Base-by-base conservation (phyloP, 1,284 basidiomycete genomes). In the Kalmanozyma brasiliensis region DNA sequence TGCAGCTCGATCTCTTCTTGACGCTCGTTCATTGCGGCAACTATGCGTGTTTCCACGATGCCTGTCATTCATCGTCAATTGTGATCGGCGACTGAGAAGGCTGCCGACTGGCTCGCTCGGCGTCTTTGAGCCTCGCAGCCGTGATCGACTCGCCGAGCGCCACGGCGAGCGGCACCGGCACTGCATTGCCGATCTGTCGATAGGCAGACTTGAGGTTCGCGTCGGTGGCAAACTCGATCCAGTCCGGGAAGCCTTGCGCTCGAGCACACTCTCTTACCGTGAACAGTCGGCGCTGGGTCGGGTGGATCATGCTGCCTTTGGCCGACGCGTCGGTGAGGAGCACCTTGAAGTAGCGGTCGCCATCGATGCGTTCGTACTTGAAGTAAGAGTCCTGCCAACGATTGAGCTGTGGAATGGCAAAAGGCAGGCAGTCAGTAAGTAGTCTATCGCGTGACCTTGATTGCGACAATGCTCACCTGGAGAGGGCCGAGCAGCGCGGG, bases 121-220 rank as follows among this genome's bases (percentile, higher is more conserved):
- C 3, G 46, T 58, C 41, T 17, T 30, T 23, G 49, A 59, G 38
- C 14, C 55, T 37, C 14, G 65, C 65, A 23, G 33, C 47, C 8
- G 40, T 45, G 14, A 68, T 4, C 2, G 55, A 47, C 6, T 35
- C 42, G 17, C 59, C 65, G 2, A 63, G 8, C 0, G 58, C 59
- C 10, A 49, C 41, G 4, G 53, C 46, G 1, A 71, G 58, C 0
- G 68, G 68, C 0, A 71, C 37, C 1, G 63, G 51, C 0, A 71
- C 68, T 4, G 63, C 63, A 37, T 71, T 71, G 7, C 68, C 68
- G 11, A 71, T 71, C 59, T 71, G 63, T 13, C 45, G 33, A 38
- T 66, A 61, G 2, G 63, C 68, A 2, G 53, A 65, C 3, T 10
- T 16, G 2, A 71, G 37, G 19, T 52, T 61, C 0, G 20, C 14